Evolutionary conservation across 306 rosid species (phyloP).

Genomic region (Dalbergia cultrata): DNA sequence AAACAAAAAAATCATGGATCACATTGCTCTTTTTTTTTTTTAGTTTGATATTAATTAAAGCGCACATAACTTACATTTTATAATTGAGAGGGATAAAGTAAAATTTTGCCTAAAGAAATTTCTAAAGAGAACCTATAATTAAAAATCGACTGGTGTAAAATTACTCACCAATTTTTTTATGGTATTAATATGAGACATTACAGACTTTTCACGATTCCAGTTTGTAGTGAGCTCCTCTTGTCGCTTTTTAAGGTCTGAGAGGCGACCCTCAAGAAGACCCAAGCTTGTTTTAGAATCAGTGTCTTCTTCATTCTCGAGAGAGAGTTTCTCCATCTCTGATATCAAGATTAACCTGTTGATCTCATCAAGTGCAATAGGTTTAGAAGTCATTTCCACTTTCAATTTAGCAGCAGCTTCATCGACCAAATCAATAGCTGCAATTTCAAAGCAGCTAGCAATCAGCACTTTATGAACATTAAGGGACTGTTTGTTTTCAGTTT

Average conservation of each 20-base stretch:
- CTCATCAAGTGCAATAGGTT: constrained; percentile 78
- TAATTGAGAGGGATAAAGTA: too few species aligned
- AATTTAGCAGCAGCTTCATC: constrained; percentile 67
- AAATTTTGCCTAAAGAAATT: too few species aligned
- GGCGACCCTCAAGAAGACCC: constrained; percentile 70
- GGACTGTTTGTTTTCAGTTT: too few species aligned
- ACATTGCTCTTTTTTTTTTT: too few species aligned
- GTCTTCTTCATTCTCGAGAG: constrained; percentile 70
- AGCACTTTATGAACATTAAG: not conserved
- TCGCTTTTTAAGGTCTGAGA: constrained; percentile 68
- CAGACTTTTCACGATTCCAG: constrained; percentile 86
- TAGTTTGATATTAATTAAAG: too few species aligned
- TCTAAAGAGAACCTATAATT: too few species aligned
- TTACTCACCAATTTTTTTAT: constrained; percentile 73
- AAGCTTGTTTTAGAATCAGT: constrained; percentile 73
- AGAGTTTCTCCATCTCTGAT: constrained; percentile 81
- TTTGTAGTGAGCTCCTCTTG: constrained; percentile 61
- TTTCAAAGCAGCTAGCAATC: constrained; percentile 27
- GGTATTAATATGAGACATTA: constrained; percentile 55
- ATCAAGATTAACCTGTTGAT: constrained; percentile 73
- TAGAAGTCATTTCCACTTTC: constrained; percentile 65
- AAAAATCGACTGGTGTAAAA: constrained; percentile 17
- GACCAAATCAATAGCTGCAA: constrained; percentile 82
- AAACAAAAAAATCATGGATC: too few species aligned
- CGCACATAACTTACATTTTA: too few species aligned